Conservation (phyloP, 306 rosid genomes). For the Rosa rugosa region DNA sequence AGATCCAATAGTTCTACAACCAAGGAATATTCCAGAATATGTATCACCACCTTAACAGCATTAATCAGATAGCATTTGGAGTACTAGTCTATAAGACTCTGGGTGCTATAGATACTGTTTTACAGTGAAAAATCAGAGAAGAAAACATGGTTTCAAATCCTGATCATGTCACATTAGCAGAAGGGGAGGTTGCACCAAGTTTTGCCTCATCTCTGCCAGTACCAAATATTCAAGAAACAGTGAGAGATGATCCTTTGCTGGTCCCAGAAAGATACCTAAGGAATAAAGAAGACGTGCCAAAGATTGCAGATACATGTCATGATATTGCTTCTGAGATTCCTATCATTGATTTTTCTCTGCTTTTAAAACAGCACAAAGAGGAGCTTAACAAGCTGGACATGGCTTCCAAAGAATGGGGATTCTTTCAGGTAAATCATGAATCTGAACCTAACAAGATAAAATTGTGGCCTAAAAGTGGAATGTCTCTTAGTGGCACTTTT, state of each 20-base stretch:
- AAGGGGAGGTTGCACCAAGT: slow-evolving; percentile 19
- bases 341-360: slow-evolving; percentile 30
- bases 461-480: too few species aligned
- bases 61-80: neutral
- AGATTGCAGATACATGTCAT: slow-evolving; percentile 6
- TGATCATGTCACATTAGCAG: neutral
- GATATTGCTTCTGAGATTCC: slow-evolving; percentile 32
- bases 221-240: too few species aligned
- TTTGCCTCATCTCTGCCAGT: slow-evolving; percentile 28
- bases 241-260: too few species aligned
- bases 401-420: too few species aligned
- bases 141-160: slow-evolving; percentile 23
- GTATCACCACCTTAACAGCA: neutral
- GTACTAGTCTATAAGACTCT: too few species aligned
- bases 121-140: too few species aligned
- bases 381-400: slow-evolving; percentile 24
- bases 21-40: too few species aligned
- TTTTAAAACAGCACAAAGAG: neutral
- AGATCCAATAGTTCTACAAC: neutral
- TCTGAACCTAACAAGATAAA: too few species aligned
- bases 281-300: slow-evolving; percentile 23
- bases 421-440: too few species aligned
- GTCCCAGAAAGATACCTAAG: slow-evolving; percentile 36
- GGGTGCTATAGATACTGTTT: too few species aligned
- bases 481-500: too few species aligned